Evolutionary conservation across 2,329 filamentous ascomycete genomes (phyloP).

Genomic region (Xylariales sp.): DNA sequence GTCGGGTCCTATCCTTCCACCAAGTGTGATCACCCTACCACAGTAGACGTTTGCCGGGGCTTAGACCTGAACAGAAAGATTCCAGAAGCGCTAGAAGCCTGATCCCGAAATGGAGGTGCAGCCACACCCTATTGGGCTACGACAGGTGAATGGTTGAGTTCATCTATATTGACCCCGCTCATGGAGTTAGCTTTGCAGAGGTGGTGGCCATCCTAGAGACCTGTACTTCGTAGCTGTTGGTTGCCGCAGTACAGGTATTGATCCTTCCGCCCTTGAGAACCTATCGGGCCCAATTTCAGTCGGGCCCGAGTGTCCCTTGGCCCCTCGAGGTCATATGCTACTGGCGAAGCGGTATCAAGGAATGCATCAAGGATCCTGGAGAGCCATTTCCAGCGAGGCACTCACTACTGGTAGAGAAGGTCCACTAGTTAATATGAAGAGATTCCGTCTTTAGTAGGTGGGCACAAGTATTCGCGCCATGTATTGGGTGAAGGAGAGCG

Average conservation of each 20-base stretch:
- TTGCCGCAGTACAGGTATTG: constrained; percentile 3
- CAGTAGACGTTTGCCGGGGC: too few relatives aligned
- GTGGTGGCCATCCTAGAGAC: not conserved
- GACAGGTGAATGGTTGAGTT: not conserved
- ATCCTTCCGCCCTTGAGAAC: not conserved
- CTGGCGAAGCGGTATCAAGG: not conserved
- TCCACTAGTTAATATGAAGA: not conserved
- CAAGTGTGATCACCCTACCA: too few relatives aligned
- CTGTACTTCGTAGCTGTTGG: not conserved
- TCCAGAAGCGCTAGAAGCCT: constrained; percentile 6
- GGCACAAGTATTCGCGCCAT: not conserved
- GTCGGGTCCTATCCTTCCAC: too few relatives aligned
- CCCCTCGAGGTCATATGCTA: not conserved
- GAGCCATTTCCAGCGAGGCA: not conserved
- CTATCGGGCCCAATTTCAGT: not conserved
- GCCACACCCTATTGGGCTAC: not conserved
- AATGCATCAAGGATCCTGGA: constrained; percentile 1
- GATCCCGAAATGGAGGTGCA: not conserved
- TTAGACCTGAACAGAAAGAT: constrained; percentile 3
- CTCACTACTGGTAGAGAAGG: constrained; percentile 4
- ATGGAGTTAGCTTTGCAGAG: constrained; percentile 3
- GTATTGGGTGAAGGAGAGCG: constrained; percentile 2
- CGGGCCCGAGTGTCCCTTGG: not conserved
- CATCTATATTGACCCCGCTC: not conserved
- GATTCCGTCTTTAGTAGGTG: constrained; percentile 7